Conservation (phyloP, 1,284 basidiomycete species). For the Cystobasidium sp. region DNA sequence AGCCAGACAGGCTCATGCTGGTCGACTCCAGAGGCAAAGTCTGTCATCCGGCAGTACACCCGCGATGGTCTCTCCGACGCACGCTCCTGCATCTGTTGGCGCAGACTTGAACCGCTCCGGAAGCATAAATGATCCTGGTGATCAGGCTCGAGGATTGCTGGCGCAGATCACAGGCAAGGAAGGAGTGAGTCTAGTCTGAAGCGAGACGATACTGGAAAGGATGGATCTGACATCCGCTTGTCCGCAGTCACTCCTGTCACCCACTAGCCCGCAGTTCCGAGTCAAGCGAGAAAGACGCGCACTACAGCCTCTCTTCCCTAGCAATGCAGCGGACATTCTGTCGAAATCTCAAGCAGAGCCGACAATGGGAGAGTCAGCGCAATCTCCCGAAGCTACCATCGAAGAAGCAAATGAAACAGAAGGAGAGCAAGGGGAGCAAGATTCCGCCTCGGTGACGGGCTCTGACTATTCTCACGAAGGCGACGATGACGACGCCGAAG, state of each 20-base stretch:
- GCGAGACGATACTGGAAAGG: too few species aligned
- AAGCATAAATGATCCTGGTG: slow-evolving; percentile 8
- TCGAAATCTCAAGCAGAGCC: background rate
- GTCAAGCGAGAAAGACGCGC: slow-evolving; percentile 27
- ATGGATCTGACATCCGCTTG: background rate
- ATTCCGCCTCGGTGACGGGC: slow-evolving; percentile 5
- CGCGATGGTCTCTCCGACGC: background rate
- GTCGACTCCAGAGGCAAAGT: slow-evolving; percentile 14
- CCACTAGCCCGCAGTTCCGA: slow-evolving; percentile 28
- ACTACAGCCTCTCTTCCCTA: slow-evolving; percentile 24
- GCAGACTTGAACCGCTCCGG: background rate
- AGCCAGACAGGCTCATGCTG: slow-evolving; percentile 35
- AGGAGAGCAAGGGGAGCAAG: background rate
- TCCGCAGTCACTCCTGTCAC: slow-evolving; percentile 2
- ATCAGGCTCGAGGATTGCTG: slow-evolving; percentile 28
- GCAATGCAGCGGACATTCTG: slow-evolving; percentile 6
- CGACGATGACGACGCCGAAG: background rate
- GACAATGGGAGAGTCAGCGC: background rate
- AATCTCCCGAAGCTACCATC: slow-evolving; percentile 1
- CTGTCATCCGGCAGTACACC: background rate
- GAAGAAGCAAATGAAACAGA: slow-evolving; percentile 11
- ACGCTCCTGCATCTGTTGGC: background rate
- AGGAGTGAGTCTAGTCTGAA: background rate
- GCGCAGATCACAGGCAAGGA: slow-evolving; percentile 36
- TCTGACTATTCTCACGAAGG: slow-evolving; percentile 17